A percentile compares a stretch with the other conserved stretches of the same genome.
These are phyloP conservation scores for Panicum hallii DNA, from an alignment of 202 grass and related monocot genomes.

Conservation along the genomic window DNA sequence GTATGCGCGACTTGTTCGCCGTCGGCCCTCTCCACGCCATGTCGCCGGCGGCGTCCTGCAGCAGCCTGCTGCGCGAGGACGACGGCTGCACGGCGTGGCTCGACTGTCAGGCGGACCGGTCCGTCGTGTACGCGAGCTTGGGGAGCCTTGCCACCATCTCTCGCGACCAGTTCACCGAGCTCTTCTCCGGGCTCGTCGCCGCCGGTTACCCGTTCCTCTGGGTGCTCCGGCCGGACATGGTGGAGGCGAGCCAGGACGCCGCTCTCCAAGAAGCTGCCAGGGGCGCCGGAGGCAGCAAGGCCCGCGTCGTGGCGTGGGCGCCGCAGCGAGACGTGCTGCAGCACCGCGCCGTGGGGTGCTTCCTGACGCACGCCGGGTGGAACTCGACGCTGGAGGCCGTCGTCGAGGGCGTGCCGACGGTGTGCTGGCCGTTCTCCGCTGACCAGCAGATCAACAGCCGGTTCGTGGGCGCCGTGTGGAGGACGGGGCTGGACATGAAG, in stretches of 20 bases:
- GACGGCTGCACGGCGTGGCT: constrained; percentile 52
- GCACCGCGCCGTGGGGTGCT: neutral
- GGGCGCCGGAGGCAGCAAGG: neutral
- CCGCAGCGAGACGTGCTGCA: neutral
- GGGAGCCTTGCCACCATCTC: constrained; percentile 51
- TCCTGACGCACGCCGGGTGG: constrained; percentile 5
- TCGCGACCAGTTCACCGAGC: constrained; percentile 28
- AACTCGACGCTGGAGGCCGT: neutral
- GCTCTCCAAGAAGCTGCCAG: neutral
- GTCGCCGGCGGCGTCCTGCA: neutral
- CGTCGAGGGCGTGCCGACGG: neutral
- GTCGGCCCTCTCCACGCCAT: neutral
- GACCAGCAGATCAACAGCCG: neutral
- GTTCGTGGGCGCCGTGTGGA: neutral
- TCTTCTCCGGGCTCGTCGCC: constrained; percentile 42
- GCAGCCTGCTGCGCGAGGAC: constrained; percentile 57
- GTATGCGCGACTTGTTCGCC: constrained; percentile 18
- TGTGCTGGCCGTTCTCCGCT: neutral
- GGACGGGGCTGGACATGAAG: neutral
- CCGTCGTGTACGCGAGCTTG: constrained; percentile 62
- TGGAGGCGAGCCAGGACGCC: neutral
- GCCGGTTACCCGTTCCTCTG: constrained; percentile 28
- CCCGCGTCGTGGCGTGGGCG: neutral
- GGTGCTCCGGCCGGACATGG: constrained; percentile 41
- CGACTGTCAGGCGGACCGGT: constrained; percentile 46